Percentiles rank a stretch among this genome's conserved stretches.
phyloP scores from a whole-genome alignment of 371 early-diverging fungal species.

The Catenaria anguillulae region DNA sequence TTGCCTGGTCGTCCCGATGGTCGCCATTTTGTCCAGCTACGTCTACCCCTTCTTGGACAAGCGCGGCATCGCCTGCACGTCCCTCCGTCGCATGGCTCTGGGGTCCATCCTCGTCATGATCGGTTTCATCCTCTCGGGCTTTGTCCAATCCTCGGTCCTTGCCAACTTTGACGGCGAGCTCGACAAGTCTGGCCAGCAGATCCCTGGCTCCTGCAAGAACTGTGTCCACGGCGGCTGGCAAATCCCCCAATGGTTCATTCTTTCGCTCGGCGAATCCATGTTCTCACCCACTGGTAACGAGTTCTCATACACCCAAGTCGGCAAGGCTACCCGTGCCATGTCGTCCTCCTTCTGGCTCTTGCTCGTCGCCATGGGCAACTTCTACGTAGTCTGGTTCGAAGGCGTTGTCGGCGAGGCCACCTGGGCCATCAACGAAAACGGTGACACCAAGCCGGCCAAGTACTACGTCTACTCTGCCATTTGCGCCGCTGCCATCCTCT shows the following conservation, averaged over 20 bases:
- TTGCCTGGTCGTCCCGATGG: conserved; percentile 34
- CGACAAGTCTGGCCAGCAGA: background rate
- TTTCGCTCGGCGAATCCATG: conserved; percentile 46
- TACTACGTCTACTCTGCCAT: background rate
- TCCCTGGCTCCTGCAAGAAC: conserved; percentile 12
- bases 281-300: conserved; percentile 47
- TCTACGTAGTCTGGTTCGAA: conserved; percentile 16
- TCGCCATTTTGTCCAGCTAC: conserved; percentile 35
- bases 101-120: conserved; percentile 23
- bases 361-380: conserved; percentile 23
- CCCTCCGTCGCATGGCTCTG: conserved; percentile 33
- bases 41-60: conserved; percentile 31
- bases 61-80: conserved; percentile 21
- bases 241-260: conserved; percentile 45
- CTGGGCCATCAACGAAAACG: background rate
- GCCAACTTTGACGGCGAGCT: conserved; percentile 12
- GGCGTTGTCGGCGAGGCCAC: background rate
- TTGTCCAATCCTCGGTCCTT: conserved; percentile 21
- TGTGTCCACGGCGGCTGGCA: conserved; percentile 27
- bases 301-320: conserved; percentile 42
- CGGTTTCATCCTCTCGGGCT: conserved; percentile 23
- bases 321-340: conserved; percentile 28
- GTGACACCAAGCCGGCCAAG: background rate
- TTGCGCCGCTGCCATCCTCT: background rate
- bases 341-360: conserved; percentile 35